Evolutionary conservation across 768 basidiomycete genomes (phyloP).

Genomic region (Pleurotus sapidus): DNA sequence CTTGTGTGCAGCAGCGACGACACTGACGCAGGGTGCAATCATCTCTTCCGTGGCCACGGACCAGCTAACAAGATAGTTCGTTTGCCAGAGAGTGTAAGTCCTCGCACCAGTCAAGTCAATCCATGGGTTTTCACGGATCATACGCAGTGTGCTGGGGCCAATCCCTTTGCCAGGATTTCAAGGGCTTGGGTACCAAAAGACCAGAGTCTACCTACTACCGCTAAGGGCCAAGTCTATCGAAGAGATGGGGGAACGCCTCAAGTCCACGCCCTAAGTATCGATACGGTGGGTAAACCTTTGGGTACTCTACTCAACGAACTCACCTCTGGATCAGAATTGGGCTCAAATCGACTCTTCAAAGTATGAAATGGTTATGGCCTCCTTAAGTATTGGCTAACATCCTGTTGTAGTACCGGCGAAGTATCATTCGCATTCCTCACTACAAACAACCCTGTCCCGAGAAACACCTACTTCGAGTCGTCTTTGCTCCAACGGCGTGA

Average conservation of each 20-base stretch:
- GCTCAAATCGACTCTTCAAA: conserved; percentile 18
- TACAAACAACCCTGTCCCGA: neutral
- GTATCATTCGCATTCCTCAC: conserved; percentile 1
- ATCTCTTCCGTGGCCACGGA: conserved; percentile 33
- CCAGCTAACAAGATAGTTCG: conserved; percentile 49
- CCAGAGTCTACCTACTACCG: conserved; percentile 35
- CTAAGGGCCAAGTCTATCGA: conserved; percentile 21
- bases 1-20: conserved; percentile 2
- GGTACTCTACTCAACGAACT: too few relatives aligned
- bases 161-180: conserved; percentile 38
- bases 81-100: conserved; percentile 48
- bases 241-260: conserved; percentile 21
- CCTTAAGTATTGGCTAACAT: too few relatives aligned
- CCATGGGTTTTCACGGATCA: conserved; percentile 20
- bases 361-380: conserved; percentile 1
- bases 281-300: conserved; percentile 12
- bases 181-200: conserved; percentile 37
- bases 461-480: neutral
- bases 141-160: conserved; percentile 32
- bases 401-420: neutral
- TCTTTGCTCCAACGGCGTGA: neutral
- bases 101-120: conserved; percentile 21
- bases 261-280: conserved; percentile 30
- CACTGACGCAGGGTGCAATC: conserved; percentile 29
- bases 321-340: conserved; percentile 19